Conservation (phyloP, 23 red algal species). For the Gracilaria domingensis region DNA sequence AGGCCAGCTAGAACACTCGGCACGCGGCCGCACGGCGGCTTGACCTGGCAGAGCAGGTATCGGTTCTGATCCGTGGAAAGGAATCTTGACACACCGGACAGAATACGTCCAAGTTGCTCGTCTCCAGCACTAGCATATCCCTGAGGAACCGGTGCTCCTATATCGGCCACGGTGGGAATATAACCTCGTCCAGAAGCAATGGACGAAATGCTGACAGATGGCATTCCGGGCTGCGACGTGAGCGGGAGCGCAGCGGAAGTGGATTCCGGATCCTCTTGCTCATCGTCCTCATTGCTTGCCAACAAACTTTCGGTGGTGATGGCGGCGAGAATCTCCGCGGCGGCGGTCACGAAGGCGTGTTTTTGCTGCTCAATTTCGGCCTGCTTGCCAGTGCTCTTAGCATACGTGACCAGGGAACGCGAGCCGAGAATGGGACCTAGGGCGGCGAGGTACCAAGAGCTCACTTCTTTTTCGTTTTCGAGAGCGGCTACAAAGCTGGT, state of each 20-base stretch:
- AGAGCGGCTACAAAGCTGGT: conserved; percentile 20
- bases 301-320: conserved; percentile 44
- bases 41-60: conserved; percentile 34
- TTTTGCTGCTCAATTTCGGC: conserved; percentile 47
- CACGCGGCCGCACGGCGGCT: conserved; percentile 16
- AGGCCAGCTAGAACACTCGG: conserved; percentile 31
- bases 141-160: conserved; percentile 10
- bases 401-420: background rate
- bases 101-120: conserved; percentile 60
- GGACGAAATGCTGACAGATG: background rate
- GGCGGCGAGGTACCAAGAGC: conserved; percentile 45
- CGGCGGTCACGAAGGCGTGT: conserved; percentile 10
- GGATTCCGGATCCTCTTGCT: background rate
- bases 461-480: conserved; percentile 50
- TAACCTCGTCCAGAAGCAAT: conserved; percentile 27
- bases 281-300: conserved; percentile 42
- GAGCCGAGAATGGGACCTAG: conserved; percentile 40
- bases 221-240: background rate
- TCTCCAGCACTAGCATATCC: conserved; percentile 23
- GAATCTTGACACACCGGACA: conserved; percentile 30
- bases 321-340: conserved; percentile 21
- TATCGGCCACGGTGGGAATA: conserved; percentile 56
- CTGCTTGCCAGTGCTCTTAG: background rate
- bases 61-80: conserved; percentile 47
- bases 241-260: conserved; percentile 7